These are phyloP conservation scores for Trichoderma semiorbis DNA, from an alignment of 2,329 filamentous ascomycete species.

Conservation along the genomic window DNA sequence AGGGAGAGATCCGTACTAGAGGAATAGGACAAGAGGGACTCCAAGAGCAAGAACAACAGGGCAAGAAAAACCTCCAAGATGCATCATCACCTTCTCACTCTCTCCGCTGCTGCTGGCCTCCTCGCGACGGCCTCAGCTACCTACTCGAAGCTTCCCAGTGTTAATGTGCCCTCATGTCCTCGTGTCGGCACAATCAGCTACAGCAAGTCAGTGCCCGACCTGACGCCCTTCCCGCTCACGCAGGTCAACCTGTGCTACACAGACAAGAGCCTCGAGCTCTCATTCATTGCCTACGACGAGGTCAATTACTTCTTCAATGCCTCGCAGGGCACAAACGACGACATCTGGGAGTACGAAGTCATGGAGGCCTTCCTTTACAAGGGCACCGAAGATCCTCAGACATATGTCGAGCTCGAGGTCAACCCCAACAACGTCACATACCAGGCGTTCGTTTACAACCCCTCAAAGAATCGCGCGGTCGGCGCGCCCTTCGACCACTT, in stretches of 20 bases:
- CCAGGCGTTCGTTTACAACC: conserved; percentile 51
- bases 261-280: conserved; percentile 36
- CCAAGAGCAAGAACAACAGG: not conserved
- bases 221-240: conserved; percentile 40
- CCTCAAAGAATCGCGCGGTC: conserved; percentile 40
- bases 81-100: not conserved
- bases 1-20: not conserved
- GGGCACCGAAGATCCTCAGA: conserved; percentile 44
- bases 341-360: conserved; percentile 48
- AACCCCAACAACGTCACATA: conserved; percentile 49
- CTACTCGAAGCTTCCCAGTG: conserved; percentile 22
- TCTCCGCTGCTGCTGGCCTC: conserved; percentile 12
- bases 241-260: conserved; percentile 47
- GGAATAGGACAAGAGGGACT: not conserved
- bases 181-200: conserved; percentile 36
- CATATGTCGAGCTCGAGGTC: conserved; percentile 50
- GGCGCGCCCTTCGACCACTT: conserved; percentile 44
- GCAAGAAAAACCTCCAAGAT: too few relatives aligned
- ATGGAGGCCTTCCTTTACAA: conserved; percentile 49
- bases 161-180: conserved; percentile 41
- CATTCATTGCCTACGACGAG: conserved; percentile 45
- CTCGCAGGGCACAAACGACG: conserved; percentile 42
- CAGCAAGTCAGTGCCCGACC: conserved; percentile 41
- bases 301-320: conserved; percentile 45
- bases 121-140: conserved; percentile 2